Evolutionary conservation across 305 asterid genomes (phyloP), one percentile per base, ranked within the genome.

Genomic region (Coffea humblotiana): DNA sequence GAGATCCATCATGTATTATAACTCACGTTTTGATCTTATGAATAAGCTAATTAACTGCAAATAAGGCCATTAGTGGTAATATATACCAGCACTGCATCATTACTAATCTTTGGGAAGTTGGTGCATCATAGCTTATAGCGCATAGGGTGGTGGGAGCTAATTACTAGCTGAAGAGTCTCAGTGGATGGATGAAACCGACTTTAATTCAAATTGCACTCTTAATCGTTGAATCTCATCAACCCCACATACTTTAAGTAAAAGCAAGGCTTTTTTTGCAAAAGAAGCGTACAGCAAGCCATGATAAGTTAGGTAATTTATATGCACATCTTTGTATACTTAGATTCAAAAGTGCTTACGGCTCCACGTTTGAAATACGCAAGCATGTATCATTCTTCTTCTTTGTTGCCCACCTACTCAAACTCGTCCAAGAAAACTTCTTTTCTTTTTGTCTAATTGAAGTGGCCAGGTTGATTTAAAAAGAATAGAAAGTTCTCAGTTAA

Each of bases 161-260:
- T 25, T 63, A 8, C 21, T 5, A 3, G 43, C 5, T 5, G 0
- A 37, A 37, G 43, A 37, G 43, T 37, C 43, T 37, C 6, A 37
- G 10, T n/a, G 49, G 16, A 70, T 35, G 29, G 18, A 75, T 60
- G 15, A 63, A 43, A 64, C 45, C 37, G 47, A 52, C 84, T 76
- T 81, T 71, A 81, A 76, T 76, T 77, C 81, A 81, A 81, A 76
- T 61, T 69, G 12, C 0, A 51, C 23, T 70, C 74, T 60, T 47
- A 70, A 81, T 76, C 48, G 64, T 76, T 70, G 68, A 3, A 40
- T 60, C 45, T 35, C 43, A 40, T 51, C 73, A 67, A 19, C 61
- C 49, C 74, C 74, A 76, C 77, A 76, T 73, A 78, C 84, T 81
- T 81, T 76, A 76, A 76, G 77, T 76, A 60, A 81, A 81, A 81